Evolutionary conservation across 768 basidiomycete species (phyloP), one percentile per base, ranked within the genome.

Genomic region (Lentinus brumalis): DNA sequence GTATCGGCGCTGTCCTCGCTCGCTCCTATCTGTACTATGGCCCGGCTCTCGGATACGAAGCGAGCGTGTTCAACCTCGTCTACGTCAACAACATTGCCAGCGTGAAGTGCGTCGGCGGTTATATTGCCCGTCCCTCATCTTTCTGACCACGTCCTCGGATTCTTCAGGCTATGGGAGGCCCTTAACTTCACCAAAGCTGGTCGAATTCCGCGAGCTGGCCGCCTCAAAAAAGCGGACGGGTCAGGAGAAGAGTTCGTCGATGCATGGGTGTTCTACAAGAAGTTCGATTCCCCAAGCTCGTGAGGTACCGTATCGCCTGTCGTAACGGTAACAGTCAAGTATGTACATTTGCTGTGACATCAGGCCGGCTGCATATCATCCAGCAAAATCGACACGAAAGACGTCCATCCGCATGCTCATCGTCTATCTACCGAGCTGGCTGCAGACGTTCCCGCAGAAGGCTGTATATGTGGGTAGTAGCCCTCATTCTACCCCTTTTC

Each of bases 41-140:
- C 1, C 96, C 94, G 0, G 77, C 75, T 40, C 76, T 95, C 26
- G 93, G 91, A 38, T 90, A 90, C 75, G 78, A 83, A 66, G 88
- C 83, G 4, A 91, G 88, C 69, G 86, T 96, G 29, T 96, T 97
- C 80, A 96, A 97, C 72, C 81, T 97, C 45, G 94, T 97, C 40
- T 96, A 91, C 73, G 85, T 86, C 29, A 92, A 88, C 71, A 97
- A 96, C 75, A 68, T 75, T 46, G 92, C 93, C 16, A 89, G 88
- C 46, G 71, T 88, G 61, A 83, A 78, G 89, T 87, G 61, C 67
- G 80, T 72, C 3, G 21, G n/a, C 42, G 31, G 31, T 31, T 55
- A 50, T 2, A 8, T 1, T 32, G 21, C 47, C 2, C 14, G 1
- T 45, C 32, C 30, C 30, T 10, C 40, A 47, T 73, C 29, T 46